Base-by-base conservation (phyloP, 768 basidiomycete genomes). In the Tulasnella sp. region DNA sequence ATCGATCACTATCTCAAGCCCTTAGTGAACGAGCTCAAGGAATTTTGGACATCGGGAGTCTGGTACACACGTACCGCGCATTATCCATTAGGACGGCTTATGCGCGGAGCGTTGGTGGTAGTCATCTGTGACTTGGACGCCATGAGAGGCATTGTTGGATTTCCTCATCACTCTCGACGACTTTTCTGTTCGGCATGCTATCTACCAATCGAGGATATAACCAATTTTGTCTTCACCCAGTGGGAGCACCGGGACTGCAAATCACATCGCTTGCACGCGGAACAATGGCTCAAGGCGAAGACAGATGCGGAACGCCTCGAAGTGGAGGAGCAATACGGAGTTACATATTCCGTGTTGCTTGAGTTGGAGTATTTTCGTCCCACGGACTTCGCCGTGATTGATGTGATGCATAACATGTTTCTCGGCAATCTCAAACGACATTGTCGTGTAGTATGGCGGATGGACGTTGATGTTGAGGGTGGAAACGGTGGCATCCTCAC, bases 351-450 rank as follows among this genome's bases (percentile, higher is more conserved):
- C 12, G 9, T 9, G 7, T 29, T 45, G 7, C 32, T 45, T 20
- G 12, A 20, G 15, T 35, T 35, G 19, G 12, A 12, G 34, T 48
- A 48, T 29, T 48, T 3, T 3, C 9, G 20, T 15, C 46, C 33
- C 5, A 15, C 25, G 3, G 8, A n/a, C 5, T 4, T 9, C 7
- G 22, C 16, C 3, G 37, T 37, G 19, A 33, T 33, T 5, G 37
- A 48, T 3, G 3, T 16, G 4, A 71, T 72, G 70, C 72, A 73
- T 54, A 64, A 61, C 15, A 57, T 72, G 0, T 63, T 66, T 33
- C 62, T 71, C 1, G 66, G 67, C 5, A 39, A 63, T 1, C 48
- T 68, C 3, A 56, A 61, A 19, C 59, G 64, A 19, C 69, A 72
- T 45, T 64, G 61, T 37, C 58, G 61, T 4, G 43, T 55, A 1